Conservation (phyloP, 2,329 filamentous ascomycete species). For the Pleomassaria siparia region DNA sequence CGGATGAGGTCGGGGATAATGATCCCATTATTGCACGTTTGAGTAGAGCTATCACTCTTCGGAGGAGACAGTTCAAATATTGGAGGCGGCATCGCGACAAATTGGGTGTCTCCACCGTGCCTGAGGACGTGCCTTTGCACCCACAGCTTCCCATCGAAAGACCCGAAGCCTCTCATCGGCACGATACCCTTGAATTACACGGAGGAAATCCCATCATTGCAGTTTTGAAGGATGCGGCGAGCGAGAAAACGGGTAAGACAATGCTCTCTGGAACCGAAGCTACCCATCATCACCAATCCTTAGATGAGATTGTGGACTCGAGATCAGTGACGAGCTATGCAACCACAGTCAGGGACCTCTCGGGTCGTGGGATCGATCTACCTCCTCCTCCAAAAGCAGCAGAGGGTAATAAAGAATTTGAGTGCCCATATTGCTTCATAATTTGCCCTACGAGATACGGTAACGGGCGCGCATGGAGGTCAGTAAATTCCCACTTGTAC, state of each 20-base stretch:
- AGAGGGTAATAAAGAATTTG: conserved; percentile 38
- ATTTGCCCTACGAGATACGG: conserved; percentile 42
- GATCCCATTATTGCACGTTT: conserved; percentile 29
- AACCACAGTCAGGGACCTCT: conserved; percentile 37
- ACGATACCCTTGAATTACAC: conserved; percentile 19
- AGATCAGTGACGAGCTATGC: conserved; percentile 42
- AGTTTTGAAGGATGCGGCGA: conserved; percentile 20
- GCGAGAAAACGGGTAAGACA: conserved; percentile 37
- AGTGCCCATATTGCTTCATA: conserved; percentile 43
- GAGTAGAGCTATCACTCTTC: conserved; percentile 34
- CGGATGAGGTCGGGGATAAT: conserved; percentile 8
- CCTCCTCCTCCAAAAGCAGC: conserved; percentile 37
- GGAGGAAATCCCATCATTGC: conserved; percentile 7
- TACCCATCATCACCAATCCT: conserved; percentile 39
- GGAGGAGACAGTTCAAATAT: conserved; percentile 42
- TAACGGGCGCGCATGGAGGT: conserved; percentile 33
- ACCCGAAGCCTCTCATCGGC: conserved; percentile 9
- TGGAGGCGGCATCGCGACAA: conserved; percentile 43
- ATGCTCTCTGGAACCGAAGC: conserved; percentile 42
- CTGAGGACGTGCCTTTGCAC: conserved; percentile 18
- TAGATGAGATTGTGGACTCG: conserved; percentile 40
- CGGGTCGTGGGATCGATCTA: conserved; percentile 35
- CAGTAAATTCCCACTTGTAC: not conserved
- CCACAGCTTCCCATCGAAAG: conserved; percentile 5
- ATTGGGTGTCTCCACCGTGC: conserved; percentile 23